Conservation (phyloP, 2,329 filamentous ascomycete genomes). For the Teratosphaeria zuluensis region DNA sequence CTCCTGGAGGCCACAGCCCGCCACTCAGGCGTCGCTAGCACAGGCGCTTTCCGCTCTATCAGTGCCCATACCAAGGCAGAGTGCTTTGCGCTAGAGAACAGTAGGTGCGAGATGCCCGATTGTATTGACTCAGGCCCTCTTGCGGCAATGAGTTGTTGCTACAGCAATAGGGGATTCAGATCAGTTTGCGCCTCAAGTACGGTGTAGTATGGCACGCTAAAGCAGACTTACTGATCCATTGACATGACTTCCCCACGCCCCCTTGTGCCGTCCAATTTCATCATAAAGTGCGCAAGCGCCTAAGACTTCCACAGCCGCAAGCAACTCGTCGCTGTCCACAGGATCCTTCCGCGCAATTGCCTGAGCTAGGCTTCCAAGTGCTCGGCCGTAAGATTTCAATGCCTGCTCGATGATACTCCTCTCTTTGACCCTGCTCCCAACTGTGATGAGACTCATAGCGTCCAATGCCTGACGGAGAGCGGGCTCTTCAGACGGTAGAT, state of each 20-base stretch:
- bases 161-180: background rate
- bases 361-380: conserved; percentile 13
- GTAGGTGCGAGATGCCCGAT: conserved; percentile 15
- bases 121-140: conserved; percentile 16
- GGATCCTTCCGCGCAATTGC: conserved; percentile 10
- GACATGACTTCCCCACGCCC: conserved; percentile 21
- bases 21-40: conserved; percentile 21
- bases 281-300: conserved; percentile 24
- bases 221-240: conserved; percentile 8
- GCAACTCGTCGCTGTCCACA: conserved; percentile 16
- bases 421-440: conserved; percentile 19
- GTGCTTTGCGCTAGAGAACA: conserved; percentile 21
- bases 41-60: conserved; percentile 18
- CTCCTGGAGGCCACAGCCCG: conserved; percentile 15
- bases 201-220: background rate
- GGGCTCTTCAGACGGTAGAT: conserved; percentile 9
- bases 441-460: conserved; percentile 19
- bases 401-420: conserved; percentile 14
- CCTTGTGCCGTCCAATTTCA: conserved; percentile 18
- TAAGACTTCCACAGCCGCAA: conserved; percentile 21
- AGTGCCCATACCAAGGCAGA: conserved; percentile 17
- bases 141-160: conserved; percentile 19
- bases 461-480: conserved; percentile 20
- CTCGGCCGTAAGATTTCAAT: conserved; percentile 15
- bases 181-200: background rate